Conservation (phyloP, 306 rosid genomes). For the Prunus davidiana region DNA sequence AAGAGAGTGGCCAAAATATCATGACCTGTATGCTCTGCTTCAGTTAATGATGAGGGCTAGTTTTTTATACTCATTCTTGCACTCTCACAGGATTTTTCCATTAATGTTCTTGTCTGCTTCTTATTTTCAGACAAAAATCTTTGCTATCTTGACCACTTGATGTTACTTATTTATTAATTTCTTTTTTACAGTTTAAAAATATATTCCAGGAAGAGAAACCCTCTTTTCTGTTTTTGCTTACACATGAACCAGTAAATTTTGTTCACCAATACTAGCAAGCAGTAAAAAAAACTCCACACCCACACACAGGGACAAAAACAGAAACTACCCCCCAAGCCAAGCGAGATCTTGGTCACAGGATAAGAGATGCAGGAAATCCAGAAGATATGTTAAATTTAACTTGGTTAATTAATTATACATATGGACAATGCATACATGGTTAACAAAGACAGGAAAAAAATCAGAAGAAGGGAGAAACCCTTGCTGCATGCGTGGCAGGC, state of each 20-base stretch:
- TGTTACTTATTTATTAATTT: background rate
- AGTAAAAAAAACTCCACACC: background rate
- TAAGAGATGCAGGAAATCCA: too few species aligned
- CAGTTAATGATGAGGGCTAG: background rate
- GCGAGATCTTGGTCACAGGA: too few species aligned
- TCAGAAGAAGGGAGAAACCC: too few species aligned
- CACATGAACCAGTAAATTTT: background rate
- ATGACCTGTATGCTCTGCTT: too few species aligned
- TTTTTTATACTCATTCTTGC: background rate
- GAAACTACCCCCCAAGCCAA: background rate
- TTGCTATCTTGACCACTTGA: background rate
- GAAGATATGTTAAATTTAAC: too few species aligned
- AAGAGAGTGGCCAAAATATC: too few species aligned
- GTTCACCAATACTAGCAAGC: background rate
- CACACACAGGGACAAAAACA: background rate
- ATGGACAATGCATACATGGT: too few species aligned
- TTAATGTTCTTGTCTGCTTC: background rate
- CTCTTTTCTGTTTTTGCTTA: background rate
- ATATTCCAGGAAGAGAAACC: background rate
- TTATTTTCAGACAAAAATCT: background rate
- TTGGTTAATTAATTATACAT: too few species aligned
- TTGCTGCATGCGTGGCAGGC: too few species aligned
- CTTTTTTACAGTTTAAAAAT: background rate
- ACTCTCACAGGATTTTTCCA: conserved; percentile 4
- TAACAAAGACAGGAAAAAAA: too few species aligned